Conservation (phyloP, 129 eudicot genomes). For the carrot (Daucus carota) region DNA sequence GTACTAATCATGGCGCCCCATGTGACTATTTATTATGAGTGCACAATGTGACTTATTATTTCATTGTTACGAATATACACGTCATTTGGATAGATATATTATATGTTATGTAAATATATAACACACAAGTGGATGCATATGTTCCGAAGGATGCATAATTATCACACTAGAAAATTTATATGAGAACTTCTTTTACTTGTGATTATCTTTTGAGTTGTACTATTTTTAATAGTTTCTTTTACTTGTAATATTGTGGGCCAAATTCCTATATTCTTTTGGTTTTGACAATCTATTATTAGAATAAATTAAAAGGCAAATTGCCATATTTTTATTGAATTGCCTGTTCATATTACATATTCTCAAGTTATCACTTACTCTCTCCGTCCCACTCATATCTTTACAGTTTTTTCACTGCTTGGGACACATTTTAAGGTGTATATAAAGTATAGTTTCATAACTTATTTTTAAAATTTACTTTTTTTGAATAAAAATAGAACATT, state of each 20-base stretch:
- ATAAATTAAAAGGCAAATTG: no score
- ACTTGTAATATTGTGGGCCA: not conserved
- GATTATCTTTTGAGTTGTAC: not conserved
- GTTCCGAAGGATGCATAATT: not conserved
- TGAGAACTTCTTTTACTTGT: not conserved
- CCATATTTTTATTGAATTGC: not conserved
- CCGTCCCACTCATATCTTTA: no score
- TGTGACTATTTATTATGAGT: no score
- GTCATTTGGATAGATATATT: no score
- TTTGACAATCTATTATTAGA: not conserved
- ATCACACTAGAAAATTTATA: not conserved
- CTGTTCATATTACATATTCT: not conserved
- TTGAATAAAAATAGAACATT: no score
- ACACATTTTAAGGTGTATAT: no score
- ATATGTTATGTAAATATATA: not conserved
- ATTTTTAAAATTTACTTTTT: no score
- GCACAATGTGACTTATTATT: not conserved
- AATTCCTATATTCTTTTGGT: not conserved
- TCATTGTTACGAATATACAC: not conserved
- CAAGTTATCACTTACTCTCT: no score
- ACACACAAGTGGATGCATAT: not conserved
- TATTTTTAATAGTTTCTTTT: no score
- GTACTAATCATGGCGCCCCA: no score
- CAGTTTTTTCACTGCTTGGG: no score
- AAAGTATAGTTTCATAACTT: no score